phyloP scores from a whole-genome alignment of 2,329 filamentous ascomycete species.

The Neofusicoccum sp. region DNA sequence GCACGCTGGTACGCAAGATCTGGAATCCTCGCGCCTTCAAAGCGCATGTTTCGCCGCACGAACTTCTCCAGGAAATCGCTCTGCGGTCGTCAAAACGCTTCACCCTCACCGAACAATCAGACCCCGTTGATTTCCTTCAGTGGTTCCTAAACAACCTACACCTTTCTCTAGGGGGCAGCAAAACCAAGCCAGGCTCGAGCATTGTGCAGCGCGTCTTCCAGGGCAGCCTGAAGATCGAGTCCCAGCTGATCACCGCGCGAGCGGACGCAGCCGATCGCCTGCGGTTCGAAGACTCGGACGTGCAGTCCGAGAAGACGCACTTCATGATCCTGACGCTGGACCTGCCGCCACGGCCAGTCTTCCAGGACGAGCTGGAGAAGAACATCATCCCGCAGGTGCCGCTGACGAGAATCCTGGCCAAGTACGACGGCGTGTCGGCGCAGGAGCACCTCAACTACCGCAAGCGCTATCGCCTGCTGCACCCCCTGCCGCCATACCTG shows the following conservation, averaged over 20 bases:
- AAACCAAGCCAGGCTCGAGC: conserved; percentile 79
- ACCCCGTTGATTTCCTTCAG: conserved; percentile 93
- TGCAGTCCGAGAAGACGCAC: conserved; percentile 74
- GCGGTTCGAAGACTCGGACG: conserved; percentile 89
- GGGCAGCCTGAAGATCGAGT: conserved; percentile 87
- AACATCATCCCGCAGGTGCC: conserved; percentile 97
- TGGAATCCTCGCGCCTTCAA: conserved; percentile 98
- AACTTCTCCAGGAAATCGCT: conserved; percentile 92
- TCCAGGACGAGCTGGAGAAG: conserved; percentile 90
- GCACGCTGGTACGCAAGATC: conserved; percentile 90
- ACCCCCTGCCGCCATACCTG: conserved; percentile 88
- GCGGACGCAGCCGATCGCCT: conserved; percentile 85
- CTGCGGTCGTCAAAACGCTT: conserved; percentile 90
- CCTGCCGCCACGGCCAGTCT: conserved; percentile 86
- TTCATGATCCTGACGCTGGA: conserved; percentile 94
- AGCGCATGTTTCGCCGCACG: conserved; percentile 94
- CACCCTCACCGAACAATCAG: conserved; percentile 85
- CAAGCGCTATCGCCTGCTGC: conserved; percentile 84
- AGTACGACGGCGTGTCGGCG: conserved; percentile 86
- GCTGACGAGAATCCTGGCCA: conserved; percentile 73
- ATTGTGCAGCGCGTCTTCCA: conserved; percentile 94
- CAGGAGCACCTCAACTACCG: conserved; percentile 89
- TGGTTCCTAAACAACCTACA: conserved; percentile 99
- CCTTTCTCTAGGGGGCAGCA: conserved; percentile 85
- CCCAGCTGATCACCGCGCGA: conserved; percentile 88